These are phyloP conservation scores for Colletotrichum gloeosporioides DNA, from an alignment of 2,329 filamentous ascomycete species.

Conservation along the genomic window DNA sequence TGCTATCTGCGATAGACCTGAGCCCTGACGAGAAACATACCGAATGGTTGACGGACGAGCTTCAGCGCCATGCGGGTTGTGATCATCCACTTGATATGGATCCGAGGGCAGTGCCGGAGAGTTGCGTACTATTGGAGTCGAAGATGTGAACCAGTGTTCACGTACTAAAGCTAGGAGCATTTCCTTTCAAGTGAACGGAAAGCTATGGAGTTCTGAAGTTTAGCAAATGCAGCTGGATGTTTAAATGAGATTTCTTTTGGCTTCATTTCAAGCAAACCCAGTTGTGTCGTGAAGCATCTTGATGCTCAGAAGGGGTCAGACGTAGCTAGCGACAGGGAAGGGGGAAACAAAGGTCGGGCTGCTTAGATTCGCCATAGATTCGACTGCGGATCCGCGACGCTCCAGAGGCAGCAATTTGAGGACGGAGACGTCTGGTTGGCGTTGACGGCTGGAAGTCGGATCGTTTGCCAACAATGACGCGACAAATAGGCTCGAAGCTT, in stretches of 20 bases:
- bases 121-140: background rate
- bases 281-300: background rate
- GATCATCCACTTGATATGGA: background rate
- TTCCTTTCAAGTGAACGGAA: background rate
- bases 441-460: background rate
- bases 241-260: background rate
- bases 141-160: background rate
- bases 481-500: background rate
- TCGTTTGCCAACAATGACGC: background rate
- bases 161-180: background rate
- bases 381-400: background rate
- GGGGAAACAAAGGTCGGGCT: too few species aligned
- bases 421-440: background rate
- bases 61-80: background rate
- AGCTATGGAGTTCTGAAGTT: background rate
- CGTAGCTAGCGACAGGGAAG: too few species aligned
- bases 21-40: background rate
- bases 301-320: background rate
- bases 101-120: background rate
- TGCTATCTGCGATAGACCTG: background rate
- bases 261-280: fast-evolving
- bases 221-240: background rate
- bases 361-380: background rate
- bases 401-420: background rate
- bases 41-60: background rate